These are phyloP conservation scores for Chaetoceros muelleri DNA, from an alignment of 108 stramenopile species.

Conservation along the genomic window DNA sequence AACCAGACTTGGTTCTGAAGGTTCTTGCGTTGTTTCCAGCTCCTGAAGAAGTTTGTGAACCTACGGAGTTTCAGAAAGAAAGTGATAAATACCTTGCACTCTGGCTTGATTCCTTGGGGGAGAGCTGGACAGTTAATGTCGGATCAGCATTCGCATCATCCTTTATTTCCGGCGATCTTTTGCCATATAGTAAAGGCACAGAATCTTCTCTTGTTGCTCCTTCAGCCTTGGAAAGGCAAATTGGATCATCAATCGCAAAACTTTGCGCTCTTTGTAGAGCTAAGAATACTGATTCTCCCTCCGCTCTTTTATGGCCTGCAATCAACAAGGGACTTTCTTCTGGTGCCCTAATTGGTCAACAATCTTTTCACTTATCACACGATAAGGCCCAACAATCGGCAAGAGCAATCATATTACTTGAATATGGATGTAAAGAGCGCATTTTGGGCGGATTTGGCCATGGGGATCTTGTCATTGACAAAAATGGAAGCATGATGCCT, in stretches of 20 bases:
- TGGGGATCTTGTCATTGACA: constrained; percentile 61
- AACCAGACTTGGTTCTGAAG: constrained; percentile 24
- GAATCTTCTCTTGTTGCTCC: neutral
- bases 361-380: constrained; percentile 11
- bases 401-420: constrained; percentile 53
- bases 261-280: constrained; percentile 26
- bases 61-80: constrained; percentile 5
- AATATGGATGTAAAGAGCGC: constrained; percentile 50
- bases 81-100: constrained; percentile 10
- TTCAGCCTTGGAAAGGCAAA: constrained; percentile 17
- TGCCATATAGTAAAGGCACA: constrained; percentile 5
- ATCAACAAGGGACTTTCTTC: constrained; percentile 56
- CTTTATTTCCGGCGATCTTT: constrained; percentile 29
- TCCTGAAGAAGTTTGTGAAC: constrained; percentile 15
- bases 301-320: constrained; percentile 67
- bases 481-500: constrained; percentile 47
- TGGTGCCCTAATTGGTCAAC: constrained; percentile 7
- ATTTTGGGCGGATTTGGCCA: constrained; percentile 67
- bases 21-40: constrained; percentile 33
- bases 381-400: constrained; percentile 23
- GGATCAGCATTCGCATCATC: constrained; percentile 30
- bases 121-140: constrained; percentile 21
- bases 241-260: constrained; percentile 27
- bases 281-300: constrained; percentile 12
- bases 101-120: constrained; percentile 25